phyloP scores from a whole-genome alignment of 1,284 basidiomycete genomes.

The Leccinum huronense region DNA sequence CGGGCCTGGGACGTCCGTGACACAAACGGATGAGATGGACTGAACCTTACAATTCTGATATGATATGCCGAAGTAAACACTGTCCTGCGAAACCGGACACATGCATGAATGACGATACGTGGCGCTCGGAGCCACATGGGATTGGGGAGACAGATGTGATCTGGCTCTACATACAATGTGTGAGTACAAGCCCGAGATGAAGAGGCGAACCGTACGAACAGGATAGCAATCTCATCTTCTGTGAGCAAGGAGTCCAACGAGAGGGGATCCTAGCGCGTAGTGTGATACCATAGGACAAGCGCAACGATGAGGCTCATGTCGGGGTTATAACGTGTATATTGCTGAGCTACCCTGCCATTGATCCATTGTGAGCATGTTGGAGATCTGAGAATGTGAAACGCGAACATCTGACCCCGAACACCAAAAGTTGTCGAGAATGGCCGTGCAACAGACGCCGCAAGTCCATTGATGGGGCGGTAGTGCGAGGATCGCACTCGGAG shows the following conservation, averaged over 20 bases:
- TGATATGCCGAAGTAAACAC: too few relatives aligned
- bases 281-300: conserved; percentile 3
- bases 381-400: neutral
- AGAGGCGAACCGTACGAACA: conserved; percentile 46
- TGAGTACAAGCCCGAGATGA: conserved; percentile 4
- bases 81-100: too few relatives aligned
- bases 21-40: too few relatives aligned
- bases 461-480: conserved; percentile 12
- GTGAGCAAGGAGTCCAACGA: conserved; percentile 76
- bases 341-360: conserved; percentile 24
- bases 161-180: conserved; percentile 48
- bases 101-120: too few relatives aligned
- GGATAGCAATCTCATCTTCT: conserved; percentile 88
- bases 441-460: conserved; percentile 12
- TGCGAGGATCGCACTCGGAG: conserved; percentile 9
- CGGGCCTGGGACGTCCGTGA: too few relatives aligned
- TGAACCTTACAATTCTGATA: too few relatives aligned
- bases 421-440: conserved; percentile 25
- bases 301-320: conserved; percentile 30
- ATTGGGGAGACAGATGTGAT: too few relatives aligned
- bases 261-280: conserved; percentile 64
- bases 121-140: too few relatives aligned
- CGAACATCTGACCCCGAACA: conserved; percentile 21
- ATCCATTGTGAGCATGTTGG: conserved; percentile 2
- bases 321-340: conserved; percentile 24